These are phyloP conservation scores for Termitomyces bulborhizus DNA, from an alignment of 768 basidiomycete species.

Conservation along the genomic window DNA sequence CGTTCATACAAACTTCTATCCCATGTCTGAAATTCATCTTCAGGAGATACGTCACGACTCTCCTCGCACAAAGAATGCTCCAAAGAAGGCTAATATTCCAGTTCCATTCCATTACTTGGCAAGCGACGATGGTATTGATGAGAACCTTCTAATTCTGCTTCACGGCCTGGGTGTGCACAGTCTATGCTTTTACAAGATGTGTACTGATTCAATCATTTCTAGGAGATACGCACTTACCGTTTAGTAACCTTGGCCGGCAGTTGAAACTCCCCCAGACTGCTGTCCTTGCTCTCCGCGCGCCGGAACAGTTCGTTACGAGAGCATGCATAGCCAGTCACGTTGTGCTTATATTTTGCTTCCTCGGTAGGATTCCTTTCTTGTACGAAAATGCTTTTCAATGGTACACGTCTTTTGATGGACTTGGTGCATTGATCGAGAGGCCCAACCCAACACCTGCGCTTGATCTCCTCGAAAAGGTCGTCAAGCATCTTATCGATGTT, in stretches of 20 bases:
- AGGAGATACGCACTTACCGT: conserved; percentile 83
- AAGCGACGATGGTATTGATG: conserved; percentile 79
- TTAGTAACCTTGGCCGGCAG: conserved; percentile 63
- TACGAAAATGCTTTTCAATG: conserved; percentile 80
- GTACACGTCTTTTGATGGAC: conserved; percentile 76
- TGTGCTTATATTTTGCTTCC: neutral
- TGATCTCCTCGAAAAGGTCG: conserved; percentile 42
- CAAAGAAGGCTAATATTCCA: conserved; percentile 37
- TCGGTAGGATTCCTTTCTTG: conserved; percentile 64
- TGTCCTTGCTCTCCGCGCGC: conserved; percentile 71
- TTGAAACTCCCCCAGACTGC: conserved; percentile 90
- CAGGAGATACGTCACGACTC: conserved; percentile 20
- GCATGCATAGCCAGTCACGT: neutral
- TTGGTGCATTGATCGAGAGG: conserved; percentile 63
- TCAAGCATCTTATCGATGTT: conserved; percentile 51
- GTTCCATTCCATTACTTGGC: conserved; percentile 62
- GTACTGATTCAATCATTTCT: neutral
- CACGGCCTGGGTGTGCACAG: conserved; percentile 69
- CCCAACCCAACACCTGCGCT: conserved; percentile 75
- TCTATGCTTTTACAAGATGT: neutral
- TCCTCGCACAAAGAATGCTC: conserved; percentile 42
- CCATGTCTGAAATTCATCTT: conserved; percentile 26
- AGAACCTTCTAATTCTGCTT: conserved; percentile 77
- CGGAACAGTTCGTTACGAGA: conserved; percentile 53
- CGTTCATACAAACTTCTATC: too few species aligned